Conservation (phyloP, 805 yeast genomes). For the Wickerhamomyces bisporus region DNA sequence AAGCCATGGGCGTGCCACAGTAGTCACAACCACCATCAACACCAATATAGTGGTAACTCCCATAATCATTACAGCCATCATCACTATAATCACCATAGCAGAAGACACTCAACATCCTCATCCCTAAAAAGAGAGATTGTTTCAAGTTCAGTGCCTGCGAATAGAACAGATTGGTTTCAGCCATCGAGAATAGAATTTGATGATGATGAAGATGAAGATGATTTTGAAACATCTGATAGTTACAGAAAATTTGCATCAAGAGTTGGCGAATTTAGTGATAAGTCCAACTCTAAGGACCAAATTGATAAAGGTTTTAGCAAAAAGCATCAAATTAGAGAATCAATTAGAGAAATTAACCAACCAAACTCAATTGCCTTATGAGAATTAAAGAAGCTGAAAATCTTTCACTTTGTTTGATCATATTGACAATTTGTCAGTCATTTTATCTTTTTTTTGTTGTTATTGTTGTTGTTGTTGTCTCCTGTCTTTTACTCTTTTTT, state of each 20-base stretch:
- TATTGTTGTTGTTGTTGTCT: not conserved
- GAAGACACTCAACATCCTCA: slow-evolving; percentile 16
- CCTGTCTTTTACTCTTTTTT: too few relatives aligned
- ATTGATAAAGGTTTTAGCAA: not conserved
- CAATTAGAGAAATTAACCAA: not conserved
- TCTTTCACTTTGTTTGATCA: too few relatives aligned
- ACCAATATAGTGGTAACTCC: not conserved
- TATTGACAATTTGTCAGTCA: too few relatives aligned
- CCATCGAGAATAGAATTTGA: slow-evolving; percentile 12
- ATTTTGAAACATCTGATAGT: slow-evolving; percentile 17
- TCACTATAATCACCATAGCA: slow-evolving; percentile 1
- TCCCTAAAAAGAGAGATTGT: slow-evolving; percentile 10
- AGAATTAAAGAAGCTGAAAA: too few relatives aligned
- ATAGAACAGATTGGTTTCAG: slow-evolving; percentile 28
- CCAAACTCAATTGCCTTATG: too few relatives aligned
- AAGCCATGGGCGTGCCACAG: slow-evolving; percentile 8
- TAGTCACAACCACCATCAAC: slow-evolving; percentile 2
- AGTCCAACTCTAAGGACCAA: not conserved
- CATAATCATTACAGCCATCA: slow-evolving; percentile 2
- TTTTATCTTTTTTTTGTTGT: not conserved
- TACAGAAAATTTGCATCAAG: slow-evolving; percentile 18
- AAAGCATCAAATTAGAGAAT: not conserved
- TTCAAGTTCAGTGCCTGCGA: slow-evolving; percentile 33
- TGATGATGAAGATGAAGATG: slow-evolving; percentile 19
- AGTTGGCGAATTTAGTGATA: slow-evolving; percentile 15